Evolutionary conservation across 345 rosid species (phyloP), one percentile per base, ranked within the genome.

Genomic region (Lenwebbia sp.): DNA sequence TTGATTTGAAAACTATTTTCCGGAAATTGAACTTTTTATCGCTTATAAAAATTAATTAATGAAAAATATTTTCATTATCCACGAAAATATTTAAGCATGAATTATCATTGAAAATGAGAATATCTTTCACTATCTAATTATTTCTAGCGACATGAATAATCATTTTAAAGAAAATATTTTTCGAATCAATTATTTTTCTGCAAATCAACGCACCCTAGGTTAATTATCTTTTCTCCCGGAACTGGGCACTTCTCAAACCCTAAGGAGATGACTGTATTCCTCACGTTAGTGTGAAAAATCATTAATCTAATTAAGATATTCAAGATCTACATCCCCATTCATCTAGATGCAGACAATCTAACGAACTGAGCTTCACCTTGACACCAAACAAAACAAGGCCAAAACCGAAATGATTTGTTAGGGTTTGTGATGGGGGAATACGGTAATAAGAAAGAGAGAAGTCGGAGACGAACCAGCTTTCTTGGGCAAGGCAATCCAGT

Each of bases 401-500:
- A 54, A 54, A 33, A 26, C 10, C 10, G 54, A 30, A 26, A 19
- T 50, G 17, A 70, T 26, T 57, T 17, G 57, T 11, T 47, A 33
- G 81, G 54, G 6, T 83, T 21, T 49, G 33, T 58, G 52, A 41
- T 17, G 51, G 49, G 28, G 52, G 51, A 49, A 81, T 40, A 1
- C 7, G n/a, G 41, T 51, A 65, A 55, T 41, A 56, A 55, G 17
- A 84, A 49, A 57, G 82, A 70, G 47, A 70, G 78, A 5, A 70
- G 13, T 44, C 51, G 51, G 9, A 33, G 23, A 70, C 78, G 21
- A 70, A 93, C 95, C 94, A 83, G 95, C 94, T 92, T 92, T 92
- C 41, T 88, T 87, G 10, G 94, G 95, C 87, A 93, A 87, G 85
- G 95, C 87, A 81, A 91, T 92, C 95, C 95, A 93, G 88, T 91